A percentile compares a stretch with the other conserved stretches of the same genome.
Evolutionary conservation across 192 early-diverging fungal genomes (phyloP).

Genomic region (Coemansia sp.): DNA sequence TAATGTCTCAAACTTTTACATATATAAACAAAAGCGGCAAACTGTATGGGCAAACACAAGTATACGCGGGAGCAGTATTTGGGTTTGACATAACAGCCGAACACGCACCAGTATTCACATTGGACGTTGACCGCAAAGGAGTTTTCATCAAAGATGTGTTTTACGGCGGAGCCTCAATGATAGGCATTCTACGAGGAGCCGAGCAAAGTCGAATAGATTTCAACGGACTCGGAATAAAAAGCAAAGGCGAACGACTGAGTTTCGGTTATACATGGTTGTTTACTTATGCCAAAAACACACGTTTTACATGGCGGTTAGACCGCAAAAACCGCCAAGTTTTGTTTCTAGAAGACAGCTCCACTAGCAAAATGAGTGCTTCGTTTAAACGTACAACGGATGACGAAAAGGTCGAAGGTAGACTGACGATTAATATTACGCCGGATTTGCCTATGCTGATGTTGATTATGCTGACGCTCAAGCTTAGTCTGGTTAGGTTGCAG

Average conservation of each 20-base stretch:
- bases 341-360: conserved; percentile 11
- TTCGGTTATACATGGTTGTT: conserved; percentile 19
- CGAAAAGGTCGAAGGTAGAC: conserved; percentile 12
- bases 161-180: conserved; percentile 19
- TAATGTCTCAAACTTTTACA: conserved; percentile 22
- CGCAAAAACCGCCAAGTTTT: conserved; percentile 9
- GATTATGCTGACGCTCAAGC: conserved; percentile 14
- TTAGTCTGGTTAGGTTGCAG: conserved; percentile 16
- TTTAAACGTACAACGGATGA: conserved; percentile 9
- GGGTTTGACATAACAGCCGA: conserved; percentile 15
- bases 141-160: conserved; percentile 13
- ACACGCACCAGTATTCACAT: conserved; percentile 13
- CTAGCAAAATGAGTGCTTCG: conserved; percentile 11
- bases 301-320: conserved; percentile 16
- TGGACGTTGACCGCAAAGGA: conserved; percentile 8
- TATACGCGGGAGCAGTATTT: conserved; percentile 19
- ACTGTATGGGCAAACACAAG: conserved; percentile 15
- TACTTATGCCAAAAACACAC: conserved; percentile 13
- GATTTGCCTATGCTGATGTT: conserved; percentile 21
- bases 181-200: conserved; percentile 4
- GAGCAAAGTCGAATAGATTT: conserved; percentile 20
- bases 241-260: conserved; percentile 20
- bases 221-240: conserved; percentile 3
- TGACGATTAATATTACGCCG: conserved; percentile 10
- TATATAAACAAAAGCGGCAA: conserved; percentile 23